Conservation (phyloP, 441 rosid species). For the Jatropha multifida region DNA sequence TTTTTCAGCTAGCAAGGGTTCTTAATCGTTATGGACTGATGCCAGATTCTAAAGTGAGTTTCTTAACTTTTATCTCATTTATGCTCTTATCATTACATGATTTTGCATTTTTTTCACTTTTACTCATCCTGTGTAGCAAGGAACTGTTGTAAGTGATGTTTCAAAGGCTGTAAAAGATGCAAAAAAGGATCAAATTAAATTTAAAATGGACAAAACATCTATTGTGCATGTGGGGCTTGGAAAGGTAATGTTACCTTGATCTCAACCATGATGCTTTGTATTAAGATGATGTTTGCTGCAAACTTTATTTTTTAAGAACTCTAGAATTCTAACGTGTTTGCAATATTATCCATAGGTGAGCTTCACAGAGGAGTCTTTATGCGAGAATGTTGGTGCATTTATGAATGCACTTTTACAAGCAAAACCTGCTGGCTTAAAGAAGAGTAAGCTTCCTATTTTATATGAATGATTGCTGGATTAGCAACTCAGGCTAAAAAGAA, state of each 20-base stretch:
- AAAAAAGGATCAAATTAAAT: slow-evolving; percentile 70
- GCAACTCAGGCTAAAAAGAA: slow-evolving; percentile 1
- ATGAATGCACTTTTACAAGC: slow-evolving; percentile 91
- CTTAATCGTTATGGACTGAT: slow-evolving; percentile 85
- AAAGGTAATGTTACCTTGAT: slow-evolving; percentile 52
- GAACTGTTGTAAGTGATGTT: slow-evolving; percentile 80
- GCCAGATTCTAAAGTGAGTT: slow-evolving; percentile 88
- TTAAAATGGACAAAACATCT: slow-evolving; percentile 89
- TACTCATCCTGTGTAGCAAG: slow-evolving; percentile 58
- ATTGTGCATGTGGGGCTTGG: slow-evolving; percentile 93
- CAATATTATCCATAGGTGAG: slow-evolving; percentile 46
- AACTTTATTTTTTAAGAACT: neutral
- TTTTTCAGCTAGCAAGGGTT: slow-evolving; percentile 73
- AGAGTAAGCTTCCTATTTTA: slow-evolving; percentile 51
- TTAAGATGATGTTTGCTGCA: neutral
- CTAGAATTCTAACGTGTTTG: slow-evolving; percentile 17
- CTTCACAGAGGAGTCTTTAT: slow-evolving; percentile 65
- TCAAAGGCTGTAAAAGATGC: slow-evolving; percentile 77
- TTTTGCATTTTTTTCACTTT: neutral
- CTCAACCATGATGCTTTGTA: neutral
- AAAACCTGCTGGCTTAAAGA: slow-evolving; percentile 93
- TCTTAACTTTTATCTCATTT: slow-evolving; percentile 7
- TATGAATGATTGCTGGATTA: slow-evolving; percentile 1
- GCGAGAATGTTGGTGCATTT: slow-evolving; percentile 88
- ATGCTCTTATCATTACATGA: neutral